Conservation (phyloP, 1,284 basidiomycete genomes). For the Mycena sp. region DNA sequence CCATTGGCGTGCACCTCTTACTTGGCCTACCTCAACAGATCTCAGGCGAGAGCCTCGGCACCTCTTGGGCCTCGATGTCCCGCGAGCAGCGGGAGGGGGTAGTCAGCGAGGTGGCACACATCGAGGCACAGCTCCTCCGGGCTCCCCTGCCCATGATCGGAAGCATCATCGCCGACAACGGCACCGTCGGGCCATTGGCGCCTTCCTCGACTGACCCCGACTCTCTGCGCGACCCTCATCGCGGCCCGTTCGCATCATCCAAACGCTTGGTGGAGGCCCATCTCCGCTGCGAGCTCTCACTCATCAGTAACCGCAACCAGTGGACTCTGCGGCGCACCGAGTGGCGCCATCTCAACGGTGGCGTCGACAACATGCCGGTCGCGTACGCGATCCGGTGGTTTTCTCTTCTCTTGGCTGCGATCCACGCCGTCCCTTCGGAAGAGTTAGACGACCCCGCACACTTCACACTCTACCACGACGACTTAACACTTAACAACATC, state of each 20-base stretch:
- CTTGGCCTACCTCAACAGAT: not conserved
- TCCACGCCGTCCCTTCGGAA: not conserved
- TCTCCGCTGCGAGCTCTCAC: not conserved
- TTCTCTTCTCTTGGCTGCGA: not conserved
- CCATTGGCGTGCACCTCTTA: too few species aligned
- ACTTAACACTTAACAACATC: conserved; percentile 2
- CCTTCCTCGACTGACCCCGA: not conserved
- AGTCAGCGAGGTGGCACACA: not conserved
- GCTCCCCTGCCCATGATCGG: not conserved
- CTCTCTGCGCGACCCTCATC: not conserved
- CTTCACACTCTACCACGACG: conserved; percentile 10
- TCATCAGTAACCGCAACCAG: not conserved
- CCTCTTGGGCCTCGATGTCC: not conserved
- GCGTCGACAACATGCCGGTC: not conserved
- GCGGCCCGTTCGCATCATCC: not conserved
- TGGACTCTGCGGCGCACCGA: not conserved
- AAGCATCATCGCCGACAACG: not conserved
- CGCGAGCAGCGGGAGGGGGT: not conserved
- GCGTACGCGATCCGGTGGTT: conserved; percentile 6
- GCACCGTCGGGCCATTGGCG: not conserved
- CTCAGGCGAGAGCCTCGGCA: not conserved
- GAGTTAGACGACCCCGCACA: not conserved
- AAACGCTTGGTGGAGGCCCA: not conserved
- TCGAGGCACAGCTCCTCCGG: not conserved
- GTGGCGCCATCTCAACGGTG: not conserved